Evolutionary conservation across 768 basidiomycete genomes (phyloP), one percentile per base, ranked within the genome.

Genomic region (Gloeopeniophorella convolvens): DNA sequence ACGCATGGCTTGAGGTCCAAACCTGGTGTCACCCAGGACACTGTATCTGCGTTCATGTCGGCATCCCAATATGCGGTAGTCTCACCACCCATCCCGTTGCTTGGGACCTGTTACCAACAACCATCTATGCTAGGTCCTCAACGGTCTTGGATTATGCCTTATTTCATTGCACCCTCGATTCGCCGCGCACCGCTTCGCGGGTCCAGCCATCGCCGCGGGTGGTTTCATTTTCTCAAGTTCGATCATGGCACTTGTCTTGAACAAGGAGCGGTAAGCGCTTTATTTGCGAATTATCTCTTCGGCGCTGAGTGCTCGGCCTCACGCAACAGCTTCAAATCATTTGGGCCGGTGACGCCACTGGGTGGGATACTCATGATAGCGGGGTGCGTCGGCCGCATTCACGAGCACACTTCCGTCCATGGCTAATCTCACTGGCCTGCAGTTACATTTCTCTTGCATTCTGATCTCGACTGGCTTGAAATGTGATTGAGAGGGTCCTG

Each of bases 71-170:
- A 86, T 63, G 73, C 78, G 58, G 84, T 87, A 62, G 31, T n/a
- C n/a, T n/a, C n/a, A n/a, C n/a, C n/a, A n/a, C n/a, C n/a, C n/a
- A n/a, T n/a, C n/a, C n/a, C n/a, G n/a, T n/a, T n/a, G n/a, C n/a
- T n/a, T n/a, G n/a, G n/a, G n/a, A n/a, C n/a, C n/a, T n/a, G n/a
- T 13, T 27, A 28, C 30, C 36, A 23, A 34, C 21, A n/a, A n/a
- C n/a, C n/a, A n/a, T n/a, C n/a, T n/a, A n/a, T n/a, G n/a, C n/a
- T 36, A 88, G 85, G 69, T 85, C 33, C 77, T 73, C 61, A 86
- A 88, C 50, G 86, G 86, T 12, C 72, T 89, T 10, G 82, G 74
- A 0, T 66, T 87, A 48, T 64, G 87, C 59, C 63, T 78, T 9
- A 60, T 85, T 10, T 85, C 85, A 1, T 60, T 79, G 61, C 82